Evolutionary conservation across 1,284 basidiomycete species (phyloP).

Genomic region (Melanopsichium pennsylvanicum): DNA sequence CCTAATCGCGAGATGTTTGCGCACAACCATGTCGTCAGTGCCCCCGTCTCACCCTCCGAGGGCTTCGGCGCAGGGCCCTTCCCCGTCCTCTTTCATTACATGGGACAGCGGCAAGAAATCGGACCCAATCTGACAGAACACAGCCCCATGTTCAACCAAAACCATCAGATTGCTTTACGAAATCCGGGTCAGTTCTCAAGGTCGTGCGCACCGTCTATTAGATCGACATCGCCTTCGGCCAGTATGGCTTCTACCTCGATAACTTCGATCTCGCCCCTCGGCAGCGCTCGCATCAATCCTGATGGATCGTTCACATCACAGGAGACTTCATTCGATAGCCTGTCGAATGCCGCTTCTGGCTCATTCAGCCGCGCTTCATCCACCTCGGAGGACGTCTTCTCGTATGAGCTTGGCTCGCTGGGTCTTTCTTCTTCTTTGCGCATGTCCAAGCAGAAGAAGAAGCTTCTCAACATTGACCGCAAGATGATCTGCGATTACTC

Average conservation of each 20-base stretch:
- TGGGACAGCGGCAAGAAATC: slow-evolving; percentile 13
- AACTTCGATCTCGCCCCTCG: slow-evolving; percentile 44
- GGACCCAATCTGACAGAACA: slow-evolving; percentile 9
- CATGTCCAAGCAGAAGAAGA: slow-evolving; percentile 45
- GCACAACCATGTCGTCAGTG: slow-evolving; percentile 26
- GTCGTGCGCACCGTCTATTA: slow-evolving; percentile 20
- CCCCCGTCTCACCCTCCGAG: slow-evolving; percentile 39
- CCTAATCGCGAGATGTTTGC: slow-evolving; percentile 6
- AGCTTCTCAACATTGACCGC: slow-evolving; percentile 47
- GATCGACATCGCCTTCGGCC: slow-evolving; percentile 35
- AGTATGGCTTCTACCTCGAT: slow-evolving; percentile 46
- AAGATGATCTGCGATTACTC: slow-evolving; percentile 46
- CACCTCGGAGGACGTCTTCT: slow-evolving; percentile 29
- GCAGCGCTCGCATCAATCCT: slow-evolving; percentile 28
- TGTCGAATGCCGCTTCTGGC: slow-evolving; percentile 35
- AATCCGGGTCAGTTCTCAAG: slow-evolving; percentile 2
- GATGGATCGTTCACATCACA: slow-evolving; percentile 48
- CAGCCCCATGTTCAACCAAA: slow-evolving; percentile 8
- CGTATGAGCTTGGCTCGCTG: slow-evolving; percentile 15
- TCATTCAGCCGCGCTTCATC: slow-evolving; percentile 43
- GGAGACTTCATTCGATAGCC: slow-evolving; percentile 42
- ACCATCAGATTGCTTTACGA: not conserved
- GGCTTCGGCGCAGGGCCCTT: slow-evolving; percentile 8
- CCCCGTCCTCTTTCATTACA: slow-evolving; percentile 7
- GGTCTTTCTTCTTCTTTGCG: slow-evolving; percentile 25